A percentile compares a stretch with the other conserved stretches of the same genome.
phyloP scores from a whole-genome alignment of 768 basidiomycete species.

The Russula brevipes region DNA sequence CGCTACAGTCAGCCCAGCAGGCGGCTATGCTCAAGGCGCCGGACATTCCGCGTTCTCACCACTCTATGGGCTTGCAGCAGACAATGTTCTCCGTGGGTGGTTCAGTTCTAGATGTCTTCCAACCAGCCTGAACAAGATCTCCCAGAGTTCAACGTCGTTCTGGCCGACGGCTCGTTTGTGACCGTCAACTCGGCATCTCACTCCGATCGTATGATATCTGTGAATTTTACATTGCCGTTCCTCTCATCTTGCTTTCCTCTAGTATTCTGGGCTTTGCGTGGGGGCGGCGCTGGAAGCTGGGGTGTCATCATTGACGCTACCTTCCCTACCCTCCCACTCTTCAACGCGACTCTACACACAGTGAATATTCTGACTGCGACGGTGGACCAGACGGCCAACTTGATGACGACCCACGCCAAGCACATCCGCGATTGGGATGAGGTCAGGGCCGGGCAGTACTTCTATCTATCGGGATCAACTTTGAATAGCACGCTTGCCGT shows the following conservation, averaged over 20 bases:
- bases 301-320: constrained; percentile 38
- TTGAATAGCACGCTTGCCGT: constrained; percentile 12
- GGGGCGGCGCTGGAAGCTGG: constrained; percentile 33
- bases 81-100: constrained; percentile 27
- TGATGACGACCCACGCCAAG: constrained; percentile 29
- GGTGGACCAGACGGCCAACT: constrained; percentile 36
- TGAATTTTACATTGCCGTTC: background rate
- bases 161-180: constrained; percentile 9
- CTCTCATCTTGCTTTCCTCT: background rate
- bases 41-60: constrained; percentile 29
- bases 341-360: constrained; percentile 30
- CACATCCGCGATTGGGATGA: constrained; percentile 10
- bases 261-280: constrained; percentile 28
- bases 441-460: constrained; percentile 23
- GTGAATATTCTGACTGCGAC: constrained; percentile 31
- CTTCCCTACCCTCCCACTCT: constrained; percentile 34
- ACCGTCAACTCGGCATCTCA: constrained; percentile 2
- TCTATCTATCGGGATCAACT: constrained; percentile 29
- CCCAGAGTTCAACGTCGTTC: constrained; percentile 11
- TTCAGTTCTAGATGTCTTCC: background rate
- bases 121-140: background rate
- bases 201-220: constrained; percentile 13
- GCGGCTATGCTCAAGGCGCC: constrained; percentile 29
- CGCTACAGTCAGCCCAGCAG: constrained; percentile 25
- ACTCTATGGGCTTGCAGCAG: constrained; percentile 26